Conservation (phyloP, 2,329 filamentous ascomycete species). For the Pseudogymnoascus sp. region DNA sequence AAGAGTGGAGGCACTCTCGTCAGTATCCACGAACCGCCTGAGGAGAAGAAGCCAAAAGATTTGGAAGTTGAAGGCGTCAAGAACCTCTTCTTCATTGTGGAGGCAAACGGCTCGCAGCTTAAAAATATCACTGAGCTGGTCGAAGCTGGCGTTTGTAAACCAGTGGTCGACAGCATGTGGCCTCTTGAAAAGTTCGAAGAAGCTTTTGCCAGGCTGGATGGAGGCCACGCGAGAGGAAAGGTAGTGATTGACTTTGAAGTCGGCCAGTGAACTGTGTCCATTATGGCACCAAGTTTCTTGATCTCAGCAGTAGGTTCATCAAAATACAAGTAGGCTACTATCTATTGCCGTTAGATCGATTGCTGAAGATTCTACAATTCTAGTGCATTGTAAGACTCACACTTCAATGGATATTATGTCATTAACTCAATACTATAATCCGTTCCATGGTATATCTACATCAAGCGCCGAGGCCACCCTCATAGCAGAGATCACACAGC, state of each 20-base stretch:
- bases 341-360: constrained; percentile 1
- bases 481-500: constrained; percentile 53
- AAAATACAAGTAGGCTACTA: background rate
- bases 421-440: background rate
- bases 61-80: constrained; percentile 26
- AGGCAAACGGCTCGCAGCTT: constrained; percentile 32
- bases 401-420: background rate
- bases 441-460: constrained; percentile 36
- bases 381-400: background rate
- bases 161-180: constrained; percentile 36
- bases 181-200: constrained; percentile 33
- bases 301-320: background rate
- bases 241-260: constrained; percentile 31
- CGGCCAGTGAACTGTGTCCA: constrained; percentile 5
- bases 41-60: constrained; percentile 26
- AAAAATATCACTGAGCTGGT: constrained; percentile 33
- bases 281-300: background rate
- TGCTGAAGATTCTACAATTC: background rate
- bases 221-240: constrained; percentile 37
- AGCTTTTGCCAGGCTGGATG: constrained; percentile 34
- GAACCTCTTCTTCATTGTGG: constrained; percentile 37
- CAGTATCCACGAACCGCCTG: constrained; percentile 34
- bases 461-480: constrained; percentile 46
- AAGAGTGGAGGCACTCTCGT: constrained; percentile 32
- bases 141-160: constrained; percentile 31